phyloP scores from a whole-genome alignment of 805 yeast species.

The Yarrowia divulgata region DNA sequence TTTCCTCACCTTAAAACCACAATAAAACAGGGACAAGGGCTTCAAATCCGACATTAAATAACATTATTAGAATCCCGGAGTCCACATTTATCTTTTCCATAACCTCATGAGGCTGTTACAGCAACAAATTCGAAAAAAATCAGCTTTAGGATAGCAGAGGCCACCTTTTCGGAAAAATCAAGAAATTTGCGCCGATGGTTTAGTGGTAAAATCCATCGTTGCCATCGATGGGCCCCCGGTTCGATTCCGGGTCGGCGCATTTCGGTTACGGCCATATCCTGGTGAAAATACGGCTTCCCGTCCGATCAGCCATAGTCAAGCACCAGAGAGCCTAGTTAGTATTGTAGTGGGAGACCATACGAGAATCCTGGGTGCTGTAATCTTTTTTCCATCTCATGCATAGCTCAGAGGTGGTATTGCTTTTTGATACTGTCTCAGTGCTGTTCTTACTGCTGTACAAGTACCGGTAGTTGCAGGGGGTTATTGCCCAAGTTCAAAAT shows the following conservation, averaged over 20 bases:
- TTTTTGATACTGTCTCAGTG: neutral
- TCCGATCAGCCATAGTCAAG: constrained; percentile 36
- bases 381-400: neutral
- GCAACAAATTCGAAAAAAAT: too few relatives aligned
- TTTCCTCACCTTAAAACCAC: too few relatives aligned
- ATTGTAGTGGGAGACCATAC: constrained; percentile 36
- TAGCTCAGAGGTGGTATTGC: neutral
- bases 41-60: too few relatives aligned
- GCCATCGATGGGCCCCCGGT: constrained; percentile 37
- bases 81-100: too few relatives aligned
- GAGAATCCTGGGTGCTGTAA: constrained; percentile 37
- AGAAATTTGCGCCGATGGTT: constrained; percentile 14
- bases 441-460: too few relatives aligned
- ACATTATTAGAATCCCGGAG: too few relatives aligned
- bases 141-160: too few relatives aligned
- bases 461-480: neutral
- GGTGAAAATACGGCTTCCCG: constrained; percentile 37
- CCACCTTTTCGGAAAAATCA: too few relatives aligned
- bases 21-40: too few relatives aligned
- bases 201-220: constrained; percentile 34
- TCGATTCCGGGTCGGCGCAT: constrained; percentile 35
- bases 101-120: too few relatives aligned
- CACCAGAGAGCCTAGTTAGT: constrained; percentile 36
- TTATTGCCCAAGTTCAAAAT: too few relatives aligned
- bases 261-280: constrained; percentile 28